Evolutionary conservation across 192 early-diverging fungal genomes (phyloP), one percentile per base, ranked within the genome.

Genomic region (Backusella circina): DNA sequence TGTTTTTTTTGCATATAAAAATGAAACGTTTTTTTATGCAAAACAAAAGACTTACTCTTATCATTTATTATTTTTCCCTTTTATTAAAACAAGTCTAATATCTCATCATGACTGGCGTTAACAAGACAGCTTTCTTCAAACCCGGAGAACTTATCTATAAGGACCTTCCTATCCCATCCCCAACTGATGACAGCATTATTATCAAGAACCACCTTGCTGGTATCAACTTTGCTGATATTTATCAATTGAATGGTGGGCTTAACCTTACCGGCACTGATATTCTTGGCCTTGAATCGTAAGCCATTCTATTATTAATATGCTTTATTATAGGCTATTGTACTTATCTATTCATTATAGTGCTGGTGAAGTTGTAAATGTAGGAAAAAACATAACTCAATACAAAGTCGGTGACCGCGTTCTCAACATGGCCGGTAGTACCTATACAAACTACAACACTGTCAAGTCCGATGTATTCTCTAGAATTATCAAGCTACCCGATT

Each of bases 181-280:
- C 73, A 13, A 6, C 35, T 21, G 26, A 57, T 28, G 73, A 65
- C 73, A 38, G 18, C 15, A 64, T 74, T 31, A 16, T 74, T 26
- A 74, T 74, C 54, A 66, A 74, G 61, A 74, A 74, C 10, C 73
- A 66, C 8, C 33, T 39, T 31, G 36, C 2, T 21, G 73, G 73
- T 13, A 15, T 57, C 54, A 61, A 61, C 9, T 61, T 0, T 28
- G 54, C 54, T 13, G 54, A 61, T 61, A 28, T 61, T 3, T 26
- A 13, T 12, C 54, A 61, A 23, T 28, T 61, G 21, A 3, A 26
- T 9, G 54, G 23, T 13, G 26, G 0, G 3, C 0, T 61, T 0
- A 61, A 28, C 23, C 54, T 61, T 9, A 28, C 54, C 3, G 54
- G 54, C 1, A 61, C 23, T 12, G 54, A 61, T 5, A 61, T 28